These are phyloP conservation scores for Camelina laxa DNA, from an alignment of 345 rosid genomes.

Conservation along the genomic window DNA sequence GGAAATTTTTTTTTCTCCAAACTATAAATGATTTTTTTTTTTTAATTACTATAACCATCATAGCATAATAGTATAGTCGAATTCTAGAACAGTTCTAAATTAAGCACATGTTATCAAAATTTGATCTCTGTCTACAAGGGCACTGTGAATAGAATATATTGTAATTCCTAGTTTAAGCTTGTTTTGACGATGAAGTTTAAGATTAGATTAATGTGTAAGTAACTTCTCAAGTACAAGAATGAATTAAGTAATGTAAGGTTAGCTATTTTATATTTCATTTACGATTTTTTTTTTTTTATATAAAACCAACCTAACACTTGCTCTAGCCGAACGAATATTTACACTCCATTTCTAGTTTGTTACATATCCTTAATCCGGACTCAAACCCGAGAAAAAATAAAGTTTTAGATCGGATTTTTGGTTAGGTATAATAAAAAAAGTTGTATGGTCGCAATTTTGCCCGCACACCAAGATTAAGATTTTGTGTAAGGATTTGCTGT, in stretches of 20 bases:
- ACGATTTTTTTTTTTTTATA: not conserved
- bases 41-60: not conserved
- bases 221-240: no score
- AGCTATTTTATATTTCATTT: not conserved
- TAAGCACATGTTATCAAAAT: not conserved
- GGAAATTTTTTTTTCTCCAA: not conserved
- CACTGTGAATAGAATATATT: not conserved
- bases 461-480: slow-evolving; percentile 25
- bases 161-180: not conserved
- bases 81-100: not conserved
- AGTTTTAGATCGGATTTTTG: not conserved
- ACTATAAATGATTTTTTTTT: not conserved
- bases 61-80: not conserved
- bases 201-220: not conserved
- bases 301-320: not conserved
- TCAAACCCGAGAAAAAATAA: not conserved
- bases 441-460: slow-evolving; percentile 24
- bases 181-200: not conserved
- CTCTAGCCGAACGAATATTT: not conserved
- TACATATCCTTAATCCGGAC: not conserved
- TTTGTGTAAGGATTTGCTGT: slow-evolving; percentile 37
- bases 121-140: not conserved
- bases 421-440: not conserved
- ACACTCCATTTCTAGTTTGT: not conserved
- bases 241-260: not conserved